Evolutionary conservation across 495 filamentous ascomycete genomes (phyloP).

Genomic region (Evernia prunastri): DNA sequence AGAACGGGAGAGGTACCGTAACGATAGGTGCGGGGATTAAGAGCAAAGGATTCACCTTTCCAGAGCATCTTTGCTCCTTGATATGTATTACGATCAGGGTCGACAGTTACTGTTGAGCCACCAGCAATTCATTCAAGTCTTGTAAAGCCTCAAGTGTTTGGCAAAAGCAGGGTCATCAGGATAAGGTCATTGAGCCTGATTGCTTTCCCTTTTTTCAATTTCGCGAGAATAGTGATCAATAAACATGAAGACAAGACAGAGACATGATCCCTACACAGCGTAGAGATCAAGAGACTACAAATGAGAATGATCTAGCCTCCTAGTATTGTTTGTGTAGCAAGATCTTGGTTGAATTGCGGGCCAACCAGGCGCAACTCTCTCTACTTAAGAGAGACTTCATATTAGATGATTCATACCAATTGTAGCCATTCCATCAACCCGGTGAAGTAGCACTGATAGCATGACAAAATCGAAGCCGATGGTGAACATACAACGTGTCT

Average conservation of each 20-base stretch:
- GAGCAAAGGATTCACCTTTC: slow-evolving; percentile 78
- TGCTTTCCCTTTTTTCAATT: slow-evolving; percentile 79
- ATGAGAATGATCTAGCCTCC: slow-evolving; percentile 68
- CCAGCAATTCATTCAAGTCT: slow-evolving; percentile 47
- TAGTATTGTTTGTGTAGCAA: slow-evolving; percentile 53
- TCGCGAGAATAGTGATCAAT: slow-evolving; percentile 72
- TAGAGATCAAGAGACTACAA: slow-evolving; percentile 69
- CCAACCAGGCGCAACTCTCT: slow-evolving; percentile 53
- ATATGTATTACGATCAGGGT: slow-evolving; percentile 26
- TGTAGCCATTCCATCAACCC: neutral
- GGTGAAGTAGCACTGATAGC: neutral
- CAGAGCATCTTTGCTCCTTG: slow-evolving; percentile 45
- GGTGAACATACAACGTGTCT: neutral
- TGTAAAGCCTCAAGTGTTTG: slow-evolving; percentile 63
- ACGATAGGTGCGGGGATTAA: slow-evolving; percentile 86
- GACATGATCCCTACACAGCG: slow-evolving; percentile 74
- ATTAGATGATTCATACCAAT: slow-evolving; percentile 1
- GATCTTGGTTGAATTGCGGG: slow-evolving; percentile 67
- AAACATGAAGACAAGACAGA: slow-evolving; percentile 70
- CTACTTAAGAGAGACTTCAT: neutral
- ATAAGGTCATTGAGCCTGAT: slow-evolving; percentile 87
- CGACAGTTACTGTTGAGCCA: slow-evolving; percentile 21
- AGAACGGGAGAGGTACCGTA: slow-evolving; percentile 45
- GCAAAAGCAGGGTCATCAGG: slow-evolving; percentile 69
- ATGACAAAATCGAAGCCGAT: neutral